Base-by-base conservation (phyloP, 768 basidiomycete species). In the Amanita muscaria region DNA sequence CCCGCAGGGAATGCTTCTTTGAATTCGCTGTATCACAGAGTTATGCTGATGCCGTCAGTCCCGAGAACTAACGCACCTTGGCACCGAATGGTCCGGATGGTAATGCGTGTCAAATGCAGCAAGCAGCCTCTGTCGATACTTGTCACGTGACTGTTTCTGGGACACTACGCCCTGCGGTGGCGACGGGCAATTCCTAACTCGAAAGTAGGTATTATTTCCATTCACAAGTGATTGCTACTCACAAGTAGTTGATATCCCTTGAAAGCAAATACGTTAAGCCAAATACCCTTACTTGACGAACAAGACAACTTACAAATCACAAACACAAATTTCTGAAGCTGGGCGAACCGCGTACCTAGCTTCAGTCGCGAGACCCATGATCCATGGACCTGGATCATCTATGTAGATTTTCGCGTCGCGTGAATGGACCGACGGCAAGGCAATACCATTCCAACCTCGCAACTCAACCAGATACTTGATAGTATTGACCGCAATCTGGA, bases 351-450 rank as follows among this genome's bases (percentile, higher is more conserved):
- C 76, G 59, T 89, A 85, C 48, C 88, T 74, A 6, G 86, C 83
- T 57, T 93, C 85, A 1, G 87, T 88, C 9, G 88, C 79, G 30
- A 94, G 70, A 27, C 88, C 93, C 61, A 97, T 77, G 54, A 98
- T 91, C 82, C 90, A 98, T 49, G 94, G 94, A 25, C 93, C 93
- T 33, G 93, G 90, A 60, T 98, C 92, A 52, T 97, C 92, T 50
- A 93, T 83, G 52, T 90, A 88, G 42, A 98, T 88, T 58, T 85
- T 88, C 21, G 89, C 83, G 51, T 96, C 94, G 35, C 93, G 80
- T 25, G 83, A 80, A 59, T 92, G 89, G 25, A 90, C 85, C 1
- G 88, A 74, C 27, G 82, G 68, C 33, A 92, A 72, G 12, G 87
- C 83, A 41, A 94, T 80, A 3, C 92, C 92, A 56, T 79, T 86